Percentiles rank a stretch among this genome's conserved stretches.
Conservation (phyloP, 2,329 filamentous ascomycete genomes). For the Mariannaea elegans region DNA sequence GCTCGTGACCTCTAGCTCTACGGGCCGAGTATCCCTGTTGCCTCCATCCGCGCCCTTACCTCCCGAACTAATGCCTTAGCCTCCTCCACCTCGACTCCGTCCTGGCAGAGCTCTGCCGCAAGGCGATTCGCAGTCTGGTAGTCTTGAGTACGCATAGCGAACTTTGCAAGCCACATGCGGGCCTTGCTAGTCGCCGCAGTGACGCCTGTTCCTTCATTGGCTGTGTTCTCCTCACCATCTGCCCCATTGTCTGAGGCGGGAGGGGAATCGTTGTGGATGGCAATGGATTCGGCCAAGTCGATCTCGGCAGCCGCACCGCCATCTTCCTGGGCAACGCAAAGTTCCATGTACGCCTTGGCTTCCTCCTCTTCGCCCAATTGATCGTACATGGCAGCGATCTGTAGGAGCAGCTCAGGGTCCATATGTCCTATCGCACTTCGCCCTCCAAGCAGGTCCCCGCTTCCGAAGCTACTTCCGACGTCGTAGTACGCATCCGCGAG, state of each 20-base stretch:
- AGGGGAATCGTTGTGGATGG: constrained; percentile 65
- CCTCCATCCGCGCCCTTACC: constrained; percentile 78
- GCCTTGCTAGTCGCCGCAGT: constrained; percentile 93
- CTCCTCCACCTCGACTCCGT: constrained; percentile 96
- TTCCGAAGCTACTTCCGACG: constrained; percentile 63
- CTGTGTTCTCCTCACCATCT: constrained; percentile 45
- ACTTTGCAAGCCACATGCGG: constrained; percentile 89
- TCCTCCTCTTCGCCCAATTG: constrained; percentile 79
- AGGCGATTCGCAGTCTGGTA: constrained; percentile 80
- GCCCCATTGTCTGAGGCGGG: constrained; percentile 49
- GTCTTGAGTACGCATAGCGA: constrained; percentile 79
- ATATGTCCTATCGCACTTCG: constrained; percentile 67
- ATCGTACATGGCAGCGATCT: constrained; percentile 92
- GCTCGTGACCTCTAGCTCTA: constrained; percentile 29
- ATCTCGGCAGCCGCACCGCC: constrained; percentile 62
- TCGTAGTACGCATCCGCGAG: constrained; percentile 90
- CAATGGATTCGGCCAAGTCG: constrained; percentile 58
- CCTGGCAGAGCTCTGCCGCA: constrained; percentile 91
- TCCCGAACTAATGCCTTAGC: constrained; percentile 93
- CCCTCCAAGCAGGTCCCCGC: constrained; percentile 56
- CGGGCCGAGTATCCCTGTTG: constrained; percentile 44
- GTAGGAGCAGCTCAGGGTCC: constrained; percentile 89
- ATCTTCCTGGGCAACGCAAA: constrained; percentile 91
- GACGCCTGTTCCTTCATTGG: constrained; percentile 76
- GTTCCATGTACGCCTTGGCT: constrained; percentile 93